Conservation (phyloP, 108 stramenopile genomes). For the Pseudonitzschia multiseries region DNA sequence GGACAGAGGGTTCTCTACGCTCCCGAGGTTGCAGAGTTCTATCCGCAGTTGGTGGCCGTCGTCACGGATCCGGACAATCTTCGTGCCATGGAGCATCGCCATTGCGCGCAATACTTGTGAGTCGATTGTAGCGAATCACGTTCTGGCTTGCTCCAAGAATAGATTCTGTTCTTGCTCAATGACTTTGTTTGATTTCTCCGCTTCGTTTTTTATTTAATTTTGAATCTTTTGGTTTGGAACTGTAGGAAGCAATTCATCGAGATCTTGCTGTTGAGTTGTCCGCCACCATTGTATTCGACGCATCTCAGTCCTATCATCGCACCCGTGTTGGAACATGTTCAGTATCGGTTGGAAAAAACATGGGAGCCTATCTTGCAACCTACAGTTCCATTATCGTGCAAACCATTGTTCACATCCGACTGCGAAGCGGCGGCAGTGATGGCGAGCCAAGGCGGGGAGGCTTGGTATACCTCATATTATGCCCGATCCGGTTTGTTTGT, state of each 20-base stretch:
- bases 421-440: slow-evolving; percentile 59
- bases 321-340: slow-evolving; percentile 74
- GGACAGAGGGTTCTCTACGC: slow-evolving; percentile 73
- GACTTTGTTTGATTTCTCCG: neutral
- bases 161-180: neutral
- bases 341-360: slow-evolving; percentile 68
- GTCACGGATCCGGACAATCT: slow-evolving; percentile 66
- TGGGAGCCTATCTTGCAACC: slow-evolving; percentile 62
- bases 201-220: neutral
- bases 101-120: slow-evolving; percentile 79
- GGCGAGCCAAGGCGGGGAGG: slow-evolving; percentile 55
- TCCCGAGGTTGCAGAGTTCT: slow-evolving; percentile 68
- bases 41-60: slow-evolving; percentile 64
- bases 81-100: slow-evolving; percentile 85
- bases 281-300: slow-evolving; percentile 74
- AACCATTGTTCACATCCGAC: slow-evolving; percentile 46
- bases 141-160: too few relatives aligned
- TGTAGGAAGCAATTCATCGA: slow-evolving; percentile 81
- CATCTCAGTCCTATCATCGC: slow-evolving; percentile 79
- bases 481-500: slow-evolving; percentile 83
- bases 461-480: slow-evolving; percentile 76
- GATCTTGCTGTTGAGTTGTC: slow-evolving; percentile 69
- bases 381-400: neutral
- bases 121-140: neutral
- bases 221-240: neutral